Percentiles rank a stretch among this genome's conserved stretches.
phyloP scores from a whole-genome alignment of 2,329 filamentous ascomycete species.

The Cytospora leucostoma region DNA sequence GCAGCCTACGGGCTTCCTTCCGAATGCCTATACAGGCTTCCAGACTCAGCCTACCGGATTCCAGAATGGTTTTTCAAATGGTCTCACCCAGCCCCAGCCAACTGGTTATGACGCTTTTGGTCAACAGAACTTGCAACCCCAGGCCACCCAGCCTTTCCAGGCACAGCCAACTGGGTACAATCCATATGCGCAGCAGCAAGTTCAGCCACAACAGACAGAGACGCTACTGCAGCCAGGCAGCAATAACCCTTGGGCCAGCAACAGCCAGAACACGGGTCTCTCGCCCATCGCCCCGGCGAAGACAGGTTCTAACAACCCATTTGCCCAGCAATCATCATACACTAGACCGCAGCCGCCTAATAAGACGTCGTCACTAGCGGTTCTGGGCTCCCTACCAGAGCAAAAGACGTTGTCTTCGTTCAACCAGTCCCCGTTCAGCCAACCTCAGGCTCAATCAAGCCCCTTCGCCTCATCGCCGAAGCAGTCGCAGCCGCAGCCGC shows the following conservation, averaged over 20 bases:
- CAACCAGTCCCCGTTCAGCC: constrained; percentile 47
- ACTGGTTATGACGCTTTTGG: constrained; percentile 72
- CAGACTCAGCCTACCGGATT: constrained; percentile 53
- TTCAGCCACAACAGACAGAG: constrained; percentile 57
- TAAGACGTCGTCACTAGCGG: constrained; percentile 62
- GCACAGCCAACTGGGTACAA: constrained; percentile 57
- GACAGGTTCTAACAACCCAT: constrained; percentile 97
- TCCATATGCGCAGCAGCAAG: constrained; percentile 49
- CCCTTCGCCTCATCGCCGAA: constrained; percentile 45
- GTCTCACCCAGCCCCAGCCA: constrained; percentile 67
- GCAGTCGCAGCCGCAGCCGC: constrained; percentile 49
- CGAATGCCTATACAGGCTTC: constrained; percentile 58
- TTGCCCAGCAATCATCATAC: constrained; percentile 64
- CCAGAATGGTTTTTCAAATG: constrained; percentile 65
- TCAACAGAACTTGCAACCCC: constrained; percentile 52
- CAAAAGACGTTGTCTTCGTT: constrained; percentile 72
- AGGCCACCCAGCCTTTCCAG: constrained; percentile 43
- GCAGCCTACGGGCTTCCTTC: constrained; percentile 75
- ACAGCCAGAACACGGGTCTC: constrained; percentile 56
- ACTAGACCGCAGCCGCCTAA: constrained; percentile 61
- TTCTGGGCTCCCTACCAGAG: constrained; percentile 76
- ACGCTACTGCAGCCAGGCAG: constrained; percentile 72
- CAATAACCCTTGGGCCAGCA: constrained; percentile 90
- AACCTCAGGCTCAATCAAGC: constrained; percentile 45
- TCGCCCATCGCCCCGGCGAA: constrained; percentile 75